These are phyloP conservation scores for Beauveria sp. DNA, from an alignment of 2,329 filamentous ascomycete genomes.

Conservation along the genomic window DNA sequence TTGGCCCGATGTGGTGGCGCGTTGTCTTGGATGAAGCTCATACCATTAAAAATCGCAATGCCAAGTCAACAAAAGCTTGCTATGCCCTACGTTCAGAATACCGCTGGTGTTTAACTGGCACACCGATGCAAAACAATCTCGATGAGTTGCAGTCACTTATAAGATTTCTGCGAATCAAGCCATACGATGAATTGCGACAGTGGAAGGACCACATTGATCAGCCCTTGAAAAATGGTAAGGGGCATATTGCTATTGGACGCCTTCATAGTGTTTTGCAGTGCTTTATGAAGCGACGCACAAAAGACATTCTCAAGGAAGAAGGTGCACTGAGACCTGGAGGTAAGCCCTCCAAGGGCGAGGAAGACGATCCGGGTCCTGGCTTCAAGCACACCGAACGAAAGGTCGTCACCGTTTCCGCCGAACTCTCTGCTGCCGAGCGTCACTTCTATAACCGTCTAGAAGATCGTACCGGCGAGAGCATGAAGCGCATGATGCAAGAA, in stretches of 20 bases:
- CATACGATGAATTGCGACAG: constrained; percentile 74
- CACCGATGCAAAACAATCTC: constrained; percentile 96
- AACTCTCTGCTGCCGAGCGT: constrained; percentile 73
- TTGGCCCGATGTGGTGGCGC: constrained; percentile 90
- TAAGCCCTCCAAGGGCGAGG: constrained; percentile 43
- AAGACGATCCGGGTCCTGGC: constrained; percentile 47
- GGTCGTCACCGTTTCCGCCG: constrained; percentile 69
- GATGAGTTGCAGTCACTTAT: constrained; percentile 93
- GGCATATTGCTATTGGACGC: constrained; percentile 79
- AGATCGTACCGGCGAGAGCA: constrained; percentile 73
- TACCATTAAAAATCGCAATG: constrained; percentile 96
- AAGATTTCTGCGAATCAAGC: constrained; percentile 84
- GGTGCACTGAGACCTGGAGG: constrained; percentile 73
- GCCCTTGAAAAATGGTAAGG: constrained; percentile 84
- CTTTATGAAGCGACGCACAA: constrained; percentile 98
- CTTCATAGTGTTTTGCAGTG: constrained; percentile 79
- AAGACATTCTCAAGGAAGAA: constrained; percentile 88
- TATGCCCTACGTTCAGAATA: constrained; percentile 81
- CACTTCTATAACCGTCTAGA: constrained; percentile 81
- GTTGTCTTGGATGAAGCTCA: constrained; percentile 95
- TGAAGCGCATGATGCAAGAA: constrained; percentile 81
- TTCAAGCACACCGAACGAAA: constrained; percentile 93
- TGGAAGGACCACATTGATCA: constrained; percentile 90
- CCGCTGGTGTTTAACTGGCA: constrained; percentile 92
- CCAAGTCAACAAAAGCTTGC: constrained; percentile 88